Conservation (phyloP, 2,329 filamentous ascomycete genomes). For the Verticillium longisporum region DNA sequence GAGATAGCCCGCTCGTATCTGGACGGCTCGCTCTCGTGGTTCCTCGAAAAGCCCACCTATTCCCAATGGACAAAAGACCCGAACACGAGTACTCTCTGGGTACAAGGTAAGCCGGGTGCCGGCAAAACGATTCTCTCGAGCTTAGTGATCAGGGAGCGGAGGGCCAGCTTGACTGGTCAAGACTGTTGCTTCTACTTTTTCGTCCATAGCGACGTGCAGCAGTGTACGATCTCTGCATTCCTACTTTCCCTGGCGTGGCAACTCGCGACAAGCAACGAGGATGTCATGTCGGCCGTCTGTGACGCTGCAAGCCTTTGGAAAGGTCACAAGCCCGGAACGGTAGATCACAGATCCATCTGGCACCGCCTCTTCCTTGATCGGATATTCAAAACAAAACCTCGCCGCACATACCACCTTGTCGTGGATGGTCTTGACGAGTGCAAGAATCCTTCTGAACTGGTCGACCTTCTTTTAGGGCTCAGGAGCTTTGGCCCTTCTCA, state of each 20-base stretch:
- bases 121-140: constrained; percentile 14
- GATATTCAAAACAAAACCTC: background rate
- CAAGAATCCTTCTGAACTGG: background rate
- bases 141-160: constrained; percentile 10
- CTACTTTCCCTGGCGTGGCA: background rate
- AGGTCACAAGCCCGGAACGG: background rate
- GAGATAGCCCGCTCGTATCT: background rate
- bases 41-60: background rate
- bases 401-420: background rate
- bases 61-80: background rate
- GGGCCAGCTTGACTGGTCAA: background rate
- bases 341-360: background rate
- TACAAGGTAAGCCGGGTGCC: constrained; percentile 12
- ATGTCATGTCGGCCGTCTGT: background rate
- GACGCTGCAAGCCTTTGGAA: background rate
- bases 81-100: constrained; percentile 9
- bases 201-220: constrained; percentile 2
- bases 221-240: background rate
- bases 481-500: background rate
- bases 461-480: background rate
- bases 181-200: constrained; percentile 16
- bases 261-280: background rate
- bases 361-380: background rate
- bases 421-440: background rate
- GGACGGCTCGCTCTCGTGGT: background rate